Conservation (phyloP, 1,284 basidiomycete genomes). For the Amylostereum areolatum region DNA sequence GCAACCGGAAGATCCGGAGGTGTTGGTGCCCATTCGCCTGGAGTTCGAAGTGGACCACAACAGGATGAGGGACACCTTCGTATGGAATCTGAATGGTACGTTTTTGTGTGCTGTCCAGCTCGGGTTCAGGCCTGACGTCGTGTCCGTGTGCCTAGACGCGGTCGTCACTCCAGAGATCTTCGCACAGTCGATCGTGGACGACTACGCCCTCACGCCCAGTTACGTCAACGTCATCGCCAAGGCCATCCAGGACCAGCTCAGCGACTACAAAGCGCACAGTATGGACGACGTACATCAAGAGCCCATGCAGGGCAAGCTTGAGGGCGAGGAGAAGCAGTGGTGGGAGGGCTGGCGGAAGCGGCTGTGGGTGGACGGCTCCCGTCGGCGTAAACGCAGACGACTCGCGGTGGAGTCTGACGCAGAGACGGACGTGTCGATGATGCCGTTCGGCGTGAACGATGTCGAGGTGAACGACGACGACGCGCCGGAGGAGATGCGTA, state of each 20-base stretch:
- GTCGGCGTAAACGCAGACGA: slow-evolving; percentile 20
- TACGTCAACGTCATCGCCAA: slow-evolving; percentile 77
- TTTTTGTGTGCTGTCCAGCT: slow-evolving; percentile 4
- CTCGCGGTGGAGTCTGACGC: slow-evolving; percentile 22
- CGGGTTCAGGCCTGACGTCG: slow-evolving; percentile 1
- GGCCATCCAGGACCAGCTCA: slow-evolving; percentile 83
- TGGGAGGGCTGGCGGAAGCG: slow-evolving; percentile 68
- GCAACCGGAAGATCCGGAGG: slow-evolving; percentile 62
- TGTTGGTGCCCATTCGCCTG: slow-evolving; percentile 88
- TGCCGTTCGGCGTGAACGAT: slow-evolving; percentile 30
- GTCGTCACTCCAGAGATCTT: slow-evolving; percentile 87
- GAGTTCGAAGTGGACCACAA: slow-evolving; percentile 93
- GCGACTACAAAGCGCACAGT: slow-evolving; percentile 68
- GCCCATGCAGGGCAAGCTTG: slow-evolving; percentile 39
- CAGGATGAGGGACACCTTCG: slow-evolving; percentile 92
- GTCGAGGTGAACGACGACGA: slow-evolving; percentile 51
- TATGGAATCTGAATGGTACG: slow-evolving; percentile 92
- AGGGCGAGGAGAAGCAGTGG: slow-evolving; percentile 51
- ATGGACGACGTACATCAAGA: slow-evolving; percentile 20
- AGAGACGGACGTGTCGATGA: slow-evolving; percentile 24
- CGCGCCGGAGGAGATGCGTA: slow-evolving; percentile 80
- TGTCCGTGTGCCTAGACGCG: slow-evolving; percentile 50
- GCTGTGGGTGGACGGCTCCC: slow-evolving; percentile 31
- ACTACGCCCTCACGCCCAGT: slow-evolving; percentile 73
- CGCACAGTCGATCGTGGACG: slow-evolving; percentile 87